phyloP scores from a whole-genome alignment of 306 rosid genomes.

The Styphnolobium japonicum region DNA sequence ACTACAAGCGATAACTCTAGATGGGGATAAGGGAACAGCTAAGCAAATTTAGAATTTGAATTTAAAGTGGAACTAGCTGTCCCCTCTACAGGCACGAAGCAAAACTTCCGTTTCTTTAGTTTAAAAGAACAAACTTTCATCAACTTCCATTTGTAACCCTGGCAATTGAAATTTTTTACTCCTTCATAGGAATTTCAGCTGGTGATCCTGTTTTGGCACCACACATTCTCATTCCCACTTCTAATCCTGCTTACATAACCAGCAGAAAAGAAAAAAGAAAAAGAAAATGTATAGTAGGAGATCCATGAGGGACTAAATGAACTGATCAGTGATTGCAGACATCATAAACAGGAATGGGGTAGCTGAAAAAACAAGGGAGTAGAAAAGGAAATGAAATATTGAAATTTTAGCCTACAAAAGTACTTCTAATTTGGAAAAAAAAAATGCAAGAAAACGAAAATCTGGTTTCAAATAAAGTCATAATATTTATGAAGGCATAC shows the following conservation, averaged over 20 bases:
- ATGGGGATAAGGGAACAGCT: not conserved
- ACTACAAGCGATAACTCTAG: not conserved
- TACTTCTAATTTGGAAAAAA: not conserved
- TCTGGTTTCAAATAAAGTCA: not conserved
- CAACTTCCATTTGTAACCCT: not conserved
- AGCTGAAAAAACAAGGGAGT: not conserved
- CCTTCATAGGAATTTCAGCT: not conserved
- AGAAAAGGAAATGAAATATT: not conserved
- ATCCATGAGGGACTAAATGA: not conserved
- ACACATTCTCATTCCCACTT: not conserved
- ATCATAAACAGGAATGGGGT: not conserved
- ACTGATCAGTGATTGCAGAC: not conserved
- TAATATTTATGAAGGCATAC: no score
- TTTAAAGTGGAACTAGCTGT: not conserved
- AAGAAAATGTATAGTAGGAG: not conserved
- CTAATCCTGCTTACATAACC: no score
- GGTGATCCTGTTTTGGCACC: not conserved
- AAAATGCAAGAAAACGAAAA: not conserved
- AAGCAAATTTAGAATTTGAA: not conserved
- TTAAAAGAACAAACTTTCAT: not conserved
- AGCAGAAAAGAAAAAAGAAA: no score
- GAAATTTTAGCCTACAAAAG: not conserved
- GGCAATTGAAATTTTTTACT: not conserved
- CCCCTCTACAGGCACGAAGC: not conserved
- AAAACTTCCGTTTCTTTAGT: not conserved